Percentiles rank a stretch among this genome's conserved stretches.
These are phyloP conservation scores for Melaleuca alternifolia DNA, from an alignment of 345 rosid species.

Conservation along the genomic window DNA sequence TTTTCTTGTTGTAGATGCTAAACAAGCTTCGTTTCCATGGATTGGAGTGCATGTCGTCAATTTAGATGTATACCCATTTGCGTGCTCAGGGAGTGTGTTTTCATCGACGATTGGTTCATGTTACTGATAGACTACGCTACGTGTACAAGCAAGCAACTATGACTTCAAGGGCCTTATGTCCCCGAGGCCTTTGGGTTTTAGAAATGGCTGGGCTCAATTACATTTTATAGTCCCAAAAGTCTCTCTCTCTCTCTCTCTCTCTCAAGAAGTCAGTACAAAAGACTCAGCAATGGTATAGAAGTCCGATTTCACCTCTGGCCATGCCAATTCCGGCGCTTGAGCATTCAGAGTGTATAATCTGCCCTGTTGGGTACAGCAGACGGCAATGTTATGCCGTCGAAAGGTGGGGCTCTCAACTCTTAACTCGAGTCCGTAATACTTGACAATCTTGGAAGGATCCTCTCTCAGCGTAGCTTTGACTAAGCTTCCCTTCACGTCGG, in stretches of 20 bases:
- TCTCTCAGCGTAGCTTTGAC: conserved; percentile 39
- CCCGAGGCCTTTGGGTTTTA: background rate
- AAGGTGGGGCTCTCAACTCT: conserved; percentile 62
- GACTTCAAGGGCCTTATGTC: background rate
- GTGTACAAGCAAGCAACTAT: background rate
- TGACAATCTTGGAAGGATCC: conserved; percentile 31
- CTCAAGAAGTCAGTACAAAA: conserved; percentile 37
- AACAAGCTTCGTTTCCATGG: background rate
- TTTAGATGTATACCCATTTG: background rate
- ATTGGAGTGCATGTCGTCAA: background rate
- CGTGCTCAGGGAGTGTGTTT: background rate
- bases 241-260: background rate
- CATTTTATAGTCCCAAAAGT: background rate
- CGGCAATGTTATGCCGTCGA: conserved; percentile 58
- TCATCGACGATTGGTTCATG: background rate
- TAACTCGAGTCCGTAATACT: conserved; percentile 69
- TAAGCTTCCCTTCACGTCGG: conserved; percentile 49
- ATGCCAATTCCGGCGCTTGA: conserved; percentile 61
- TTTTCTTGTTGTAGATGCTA: background rate
- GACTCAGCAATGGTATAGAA: conserved; percentile 45
- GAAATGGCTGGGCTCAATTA: background rate
- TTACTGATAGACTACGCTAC: background rate
- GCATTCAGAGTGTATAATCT: conserved; percentile 62
- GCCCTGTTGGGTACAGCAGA: conserved; percentile 52
- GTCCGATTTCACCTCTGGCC: conserved; percentile 45